phyloP scores from a whole-genome alignment of 2,329 filamentous ascomycete species.

The Fusarium sarcochroum region DNA sequence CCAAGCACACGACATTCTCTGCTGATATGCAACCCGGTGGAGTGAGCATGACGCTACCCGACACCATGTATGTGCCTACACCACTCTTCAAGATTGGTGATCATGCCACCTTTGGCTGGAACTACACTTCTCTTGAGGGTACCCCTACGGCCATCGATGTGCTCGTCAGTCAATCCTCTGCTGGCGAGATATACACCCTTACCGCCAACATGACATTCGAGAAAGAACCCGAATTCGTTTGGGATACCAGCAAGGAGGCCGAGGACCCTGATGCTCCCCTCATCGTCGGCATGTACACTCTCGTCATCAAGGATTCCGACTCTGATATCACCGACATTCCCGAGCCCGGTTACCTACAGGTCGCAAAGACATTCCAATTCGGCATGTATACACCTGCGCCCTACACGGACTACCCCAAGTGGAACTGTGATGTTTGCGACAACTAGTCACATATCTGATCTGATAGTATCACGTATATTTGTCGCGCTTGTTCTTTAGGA shows the following conservation, averaged over 20 bases:
- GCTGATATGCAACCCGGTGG: conserved; percentile 63
- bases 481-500: conserved; percentile 25
- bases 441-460: conserved; percentile 61
- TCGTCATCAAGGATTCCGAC: conserved; percentile 73
- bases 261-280: conserved; percentile 63
- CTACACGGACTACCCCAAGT: conserved; percentile 67
- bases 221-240: conserved; percentile 66
- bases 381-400: conserved; percentile 68
- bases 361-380: conserved; percentile 65
- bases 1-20: conserved; percentile 60
- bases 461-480: conserved; percentile 63
- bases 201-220: conserved; percentile 74
- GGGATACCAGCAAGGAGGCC: conserved; percentile 70
- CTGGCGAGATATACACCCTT: conserved; percentile 70
- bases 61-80: conserved; percentile 58
- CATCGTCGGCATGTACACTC: conserved; percentile 69
- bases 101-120: conserved; percentile 73
- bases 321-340: conserved; percentile 64
- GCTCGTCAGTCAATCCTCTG: conserved; percentile 68
- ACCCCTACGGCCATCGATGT: conserved; percentile 73
- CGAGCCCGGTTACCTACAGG: conserved; percentile 68
- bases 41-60: conserved; percentile 68
- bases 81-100: conserved; percentile 73
- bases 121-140: conserved; percentile 73
- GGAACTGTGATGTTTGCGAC: conserved; percentile 72